Evolutionary conservation across 208 protist species (phyloP), one percentile per base, ranked within the genome.

Genomic region (Trichomonas gallinae): DNA sequence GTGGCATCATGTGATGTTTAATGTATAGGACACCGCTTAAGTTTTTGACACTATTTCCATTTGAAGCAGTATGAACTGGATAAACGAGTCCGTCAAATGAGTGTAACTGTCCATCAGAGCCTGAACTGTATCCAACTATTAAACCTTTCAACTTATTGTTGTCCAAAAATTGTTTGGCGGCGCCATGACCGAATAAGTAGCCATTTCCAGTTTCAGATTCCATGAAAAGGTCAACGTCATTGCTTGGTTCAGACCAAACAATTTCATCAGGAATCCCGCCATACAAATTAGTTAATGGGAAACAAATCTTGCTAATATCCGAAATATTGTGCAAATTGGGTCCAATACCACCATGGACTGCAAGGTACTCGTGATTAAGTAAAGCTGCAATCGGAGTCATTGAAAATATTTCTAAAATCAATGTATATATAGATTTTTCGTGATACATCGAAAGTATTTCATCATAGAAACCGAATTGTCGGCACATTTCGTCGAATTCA

Each of bases 401-500:
- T 40, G n/a, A 44, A 87, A 87, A 87, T 21, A 34, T 21, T 44
- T 87, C 81, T 40, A 34, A 44, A 44, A 87, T 21, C 31, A n/a
- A 1, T 11, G 10, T 34, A 87, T 34, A 34, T 40, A 42, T 82
- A 34, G 15, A 23, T 82, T 82, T 82, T 82, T 87, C 34, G 11
- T 17, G 11, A 48, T 89, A 89, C 15, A 89, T 11, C 6, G 36
- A 34, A n/a, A 38, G 83, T 96, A 98, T 96, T 96, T 97, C 97
- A 31, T 97, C 96, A 26, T 97, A 96, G 40, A 97, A 97, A n/a
- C 97, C 97, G 89, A 97, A 97, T 63, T 96, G 42, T 45, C 38
- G 31, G 36, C 36, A 96, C 15, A 97, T 96, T 44, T 87, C 48
- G 21, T 93, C 48, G 96, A 91, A 97, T 48, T 97, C 97, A 96